phyloP scores from a whole-genome alignment of 495 filamentous ascomycete species.

The Neurospora tetraspora region DNA sequence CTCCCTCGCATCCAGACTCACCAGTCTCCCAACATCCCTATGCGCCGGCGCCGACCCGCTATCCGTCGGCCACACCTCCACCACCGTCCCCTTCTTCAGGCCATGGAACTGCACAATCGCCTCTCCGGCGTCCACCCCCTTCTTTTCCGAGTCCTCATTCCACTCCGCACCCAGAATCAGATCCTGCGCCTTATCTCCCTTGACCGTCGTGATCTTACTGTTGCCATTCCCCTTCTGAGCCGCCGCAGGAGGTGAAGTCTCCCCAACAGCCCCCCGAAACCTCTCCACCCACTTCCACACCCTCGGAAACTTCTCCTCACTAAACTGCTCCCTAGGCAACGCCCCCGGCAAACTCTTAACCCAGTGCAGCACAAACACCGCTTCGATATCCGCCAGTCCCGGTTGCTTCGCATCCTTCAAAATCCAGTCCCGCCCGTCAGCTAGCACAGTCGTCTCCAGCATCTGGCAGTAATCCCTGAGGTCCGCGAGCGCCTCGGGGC shows the following conservation, averaged over 20 bases:
- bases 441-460: conserved; percentile 44
- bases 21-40: conserved; percentile 42
- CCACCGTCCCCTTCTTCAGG: conserved; percentile 34
- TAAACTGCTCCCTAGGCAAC: conserved; percentile 28
- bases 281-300: conserved; percentile 46
- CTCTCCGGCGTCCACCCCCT: conserved; percentile 30
- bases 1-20: conserved; percentile 36
- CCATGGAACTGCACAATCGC: conserved; percentile 19
- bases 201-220: conserved; percentile 23
- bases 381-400: conserved; percentile 49
- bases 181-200: conserved; percentile 38
- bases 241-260: background rate
- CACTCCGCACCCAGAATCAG: conserved; percentile 23
- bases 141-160: conserved; percentile 26
- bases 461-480: conserved; percentile 33
- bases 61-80: conserved; percentile 48
- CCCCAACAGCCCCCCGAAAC: conserved; percentile 30
- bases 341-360: conserved; percentile 36
- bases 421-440: conserved; percentile 50
- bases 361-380: conserved; percentile 54
- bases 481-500: conserved; percentile 37
- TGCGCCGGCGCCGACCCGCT: conserved; percentile 35
- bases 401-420: conserved; percentile 29
- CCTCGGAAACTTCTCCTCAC: conserved; percentile 34
- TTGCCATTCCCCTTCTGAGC: conserved; percentile 11